Base-by-base conservation (phyloP, 352 stramenopile species). In the Phytophthora foliorum region DNA sequence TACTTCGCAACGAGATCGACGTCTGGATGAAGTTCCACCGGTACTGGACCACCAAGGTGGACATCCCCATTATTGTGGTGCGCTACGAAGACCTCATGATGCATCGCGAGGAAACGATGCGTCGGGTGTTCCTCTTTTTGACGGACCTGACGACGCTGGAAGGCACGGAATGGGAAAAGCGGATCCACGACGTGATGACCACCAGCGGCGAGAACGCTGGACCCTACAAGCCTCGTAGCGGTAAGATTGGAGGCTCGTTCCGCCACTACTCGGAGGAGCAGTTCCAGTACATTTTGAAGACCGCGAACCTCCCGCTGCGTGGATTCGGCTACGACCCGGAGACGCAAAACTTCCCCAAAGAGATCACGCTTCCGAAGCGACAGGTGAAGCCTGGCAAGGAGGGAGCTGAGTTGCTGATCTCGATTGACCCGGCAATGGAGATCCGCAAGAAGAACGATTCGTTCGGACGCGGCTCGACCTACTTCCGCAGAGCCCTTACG, bases 71-170 rank as follows among this genome's bases (percentile, higher is more conserved):
- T 69, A 91, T 98, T 50, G 78, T 98, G 42, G 81, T 98, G 29
- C 88, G 94, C 19, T 98, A 98, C 72, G 94, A 98, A 69, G 91
- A 98, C 58, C 62, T 98, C 4, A 74, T 97, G 16, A 53, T 96
- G 48, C 78, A 97, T 39, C 83, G 85, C 27, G 78, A 81, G 19
- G 89, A 96, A 57, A 95, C 84, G 1, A 38, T 96, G 34, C 84
- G 87, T 58, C 86, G 89, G 1, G 88, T 96, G 34, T 94, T 95
- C 49, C 55, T 94, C 8, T 96, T 96, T 63, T 61, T 96, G 34
- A 82, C 75, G 2, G 84, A 91, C 50, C 56, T 65, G 41, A 67
- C 65, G n/a, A 85, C 63, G 6, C 66, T 94, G 54, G 84, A 95
- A 77, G 84, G 83, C 55, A 94, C 88, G 1, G 77, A 92, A 45